A percentile compares a stretch with the other conserved stretches of the same genome.
phyloP scores from a whole-genome alignment of 805 yeast species.

The Priceomyces haplophilus region DNA sequence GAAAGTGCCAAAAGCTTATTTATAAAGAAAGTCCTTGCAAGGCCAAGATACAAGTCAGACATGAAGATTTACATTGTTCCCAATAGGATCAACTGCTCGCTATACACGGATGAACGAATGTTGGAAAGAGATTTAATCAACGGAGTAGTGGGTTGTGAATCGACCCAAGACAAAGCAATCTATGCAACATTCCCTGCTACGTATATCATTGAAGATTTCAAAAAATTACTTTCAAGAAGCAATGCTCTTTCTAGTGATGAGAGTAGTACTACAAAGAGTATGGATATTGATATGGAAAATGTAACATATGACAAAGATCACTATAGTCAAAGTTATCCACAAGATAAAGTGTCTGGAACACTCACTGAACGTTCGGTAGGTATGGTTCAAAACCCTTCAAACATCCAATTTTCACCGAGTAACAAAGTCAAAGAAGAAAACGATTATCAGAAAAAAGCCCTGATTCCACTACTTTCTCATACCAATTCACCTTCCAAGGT shows the following conservation, averaged over 20 bases:
- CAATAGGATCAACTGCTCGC: conserved; percentile 28
- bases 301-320: not conserved
- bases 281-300: too few relatives aligned
- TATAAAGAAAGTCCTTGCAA: conserved; percentile 54
- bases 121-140: conserved; percentile 50
- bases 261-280: not conserved
- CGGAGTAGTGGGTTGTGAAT: conserved; percentile 42
- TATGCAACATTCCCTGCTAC: conserved; percentile 19
- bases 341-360: conserved; percentile 1
- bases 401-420: not conserved
- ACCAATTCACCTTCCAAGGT: not conserved
- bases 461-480: too few relatives aligned
- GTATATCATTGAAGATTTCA: conserved; percentile 10
- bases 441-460: not conserved
- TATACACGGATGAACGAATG: conserved; percentile 50
- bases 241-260: not conserved
- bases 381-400: not conserved
- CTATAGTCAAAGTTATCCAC: not conserved
- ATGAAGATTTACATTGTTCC: conserved; percentile 62
- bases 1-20: conserved; percentile 48
- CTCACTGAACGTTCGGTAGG: not conserved
- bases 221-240: conserved; percentile 6
- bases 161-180: conserved; percentile 15
- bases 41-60: conserved; percentile 60
- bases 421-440: not conserved